Base-by-base conservation (phyloP, 306 rosid genomes). In the Mucuna pruriens region DNA sequence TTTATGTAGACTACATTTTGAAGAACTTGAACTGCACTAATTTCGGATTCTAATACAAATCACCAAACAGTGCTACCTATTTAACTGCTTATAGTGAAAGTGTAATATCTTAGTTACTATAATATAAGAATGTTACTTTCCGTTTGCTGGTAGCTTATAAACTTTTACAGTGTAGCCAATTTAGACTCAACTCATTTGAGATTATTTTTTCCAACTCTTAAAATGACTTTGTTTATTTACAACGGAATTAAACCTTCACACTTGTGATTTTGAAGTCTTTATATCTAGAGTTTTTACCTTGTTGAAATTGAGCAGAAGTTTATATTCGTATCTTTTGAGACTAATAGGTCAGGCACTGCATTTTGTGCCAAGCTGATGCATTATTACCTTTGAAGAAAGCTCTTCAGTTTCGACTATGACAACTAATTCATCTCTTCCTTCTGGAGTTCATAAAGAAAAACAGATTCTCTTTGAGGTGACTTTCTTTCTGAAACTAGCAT, bases 361-460 rank as follows among this genome's bases (percentile, higher is more conserved):
- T n/a, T n/a, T n/a, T n/a, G n/a, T n/a, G n/a, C n/a, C n/a, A n/a
- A 17, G 31, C 16, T 65, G 71, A 65, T 62, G 44, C 69, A 62
- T 62, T 29, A 33, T 31, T 62, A 62, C 69, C 44, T 12, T 62
- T 62, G 42, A 62, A 62, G 26, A 19, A n/a, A 38, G 71, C 49
- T 22, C 29, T 19, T 65, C 46, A 17, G 22, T 65, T 36, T 17
- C 2, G 15, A 65, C 29, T 3, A 65, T 65, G 71, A 17, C 49
- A 36, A 65, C 48, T 38, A 9, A 38, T 38, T 65, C 49, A 19
- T 65, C 71, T 17, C 48, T 33, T 62, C 69, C 48, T 38, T 38
- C 71, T 65, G 71, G 31, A 17, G 71, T 8, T 65, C 71, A 36
- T 9, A 36, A 36, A 9, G 71, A 65, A 65, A 65, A 38, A 9